Evolutionary conservation across 176 grass and related monocot genomes (phyloP), one percentile per base, ranked within the genome.

Genomic region (Avena sativa): DNA sequence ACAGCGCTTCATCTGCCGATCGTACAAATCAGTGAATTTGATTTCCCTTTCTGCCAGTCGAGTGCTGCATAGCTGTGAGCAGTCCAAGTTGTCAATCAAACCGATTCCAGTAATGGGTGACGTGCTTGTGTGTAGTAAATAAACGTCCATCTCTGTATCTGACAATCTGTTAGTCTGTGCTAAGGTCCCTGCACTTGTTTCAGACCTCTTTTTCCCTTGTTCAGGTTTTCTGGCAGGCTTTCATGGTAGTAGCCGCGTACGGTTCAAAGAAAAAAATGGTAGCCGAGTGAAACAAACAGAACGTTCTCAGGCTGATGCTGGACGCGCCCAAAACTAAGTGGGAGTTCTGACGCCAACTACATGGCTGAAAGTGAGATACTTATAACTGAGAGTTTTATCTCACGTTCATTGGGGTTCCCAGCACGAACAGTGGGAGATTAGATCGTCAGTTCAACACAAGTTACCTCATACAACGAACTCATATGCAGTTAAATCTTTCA

Each of bases 21-120:
- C 14, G 16, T 25, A 69, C 34, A 5, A 21, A 63, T 67, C 30
- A 65, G 73, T 78, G 44, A 86, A 63, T 72, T 76, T 23, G 81
- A 5, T 16, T 49, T 32, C 55, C 14, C 10, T 4, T 61, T 84
- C 25, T 84, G 17, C 40, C 6, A 23, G 12, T 59, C 17, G 21
- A 16, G 25, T 69, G 70, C 72, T 11, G 17, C 16, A 1, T 26
- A 69, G 38, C 50, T 47, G 61, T 76, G 21, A 59, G 38, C 50
- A 34, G 61, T 76, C 21, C 62, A 44, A 36, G 25, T 16, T 51
- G 3, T 34, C 5, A 8, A 66, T 20, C 15, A 19, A 78, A 76
- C 57, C 0, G 12, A 23, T 43, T 7, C 28, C 12, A 17, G 16
- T 48, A 23, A 66, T 32, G 12, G 13, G 20, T 40, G 74, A 2